Percentiles rank a stretch among this genome's conserved stretches.
Conservation (phyloP, 2,329 filamentous ascomycete genomes). For the Hymenoscyphus scutula region DNA sequence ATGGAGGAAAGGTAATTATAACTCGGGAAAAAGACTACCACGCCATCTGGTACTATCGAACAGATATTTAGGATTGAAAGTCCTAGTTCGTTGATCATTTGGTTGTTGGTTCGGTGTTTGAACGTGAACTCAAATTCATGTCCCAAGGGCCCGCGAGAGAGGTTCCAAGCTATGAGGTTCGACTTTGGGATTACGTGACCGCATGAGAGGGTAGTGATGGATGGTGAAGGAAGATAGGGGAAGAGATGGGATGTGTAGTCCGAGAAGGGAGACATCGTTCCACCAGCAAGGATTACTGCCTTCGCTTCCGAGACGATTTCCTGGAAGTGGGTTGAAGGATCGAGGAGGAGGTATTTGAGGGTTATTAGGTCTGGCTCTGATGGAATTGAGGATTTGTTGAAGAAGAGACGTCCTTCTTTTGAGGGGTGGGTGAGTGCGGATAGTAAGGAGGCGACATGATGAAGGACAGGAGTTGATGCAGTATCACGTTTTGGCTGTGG, state of each 20-base stretch:
- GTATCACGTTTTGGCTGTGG: conserved; percentile 15
- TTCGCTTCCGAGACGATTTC: conserved; percentile 81
- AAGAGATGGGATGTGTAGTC: conserved; percentile 89
- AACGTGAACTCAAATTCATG: conserved; percentile 82
- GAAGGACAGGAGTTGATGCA: conserved; percentile 36
- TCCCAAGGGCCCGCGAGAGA: conserved; percentile 51
- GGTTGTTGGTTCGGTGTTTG: conserved; percentile 60
- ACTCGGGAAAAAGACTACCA: conserved; percentile 94
- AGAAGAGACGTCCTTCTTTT: conserved; percentile 65
- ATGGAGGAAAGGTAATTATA: conserved; percentile 86
- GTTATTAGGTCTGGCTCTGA: conserved; percentile 47
- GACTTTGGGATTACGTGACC: conserved; percentile 86
- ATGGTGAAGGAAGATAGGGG: conserved; percentile 61
- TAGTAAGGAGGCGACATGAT: conserved; percentile 66
- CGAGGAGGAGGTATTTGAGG: conserved; percentile 83
- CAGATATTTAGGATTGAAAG: conserved; percentile 69
- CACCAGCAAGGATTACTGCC: conserved; percentile 86
- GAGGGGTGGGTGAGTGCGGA: conserved; percentile 83
- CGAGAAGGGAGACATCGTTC: conserved; percentile 95
- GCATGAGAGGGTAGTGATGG: conserved; percentile 81
- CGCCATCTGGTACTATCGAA: conserved; percentile 75
- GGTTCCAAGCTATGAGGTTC: conserved; percentile 75
- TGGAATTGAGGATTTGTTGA: conserved; percentile 44
- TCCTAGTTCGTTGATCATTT: conserved; percentile 73
- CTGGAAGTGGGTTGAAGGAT: conserved; percentile 87